Evolutionary conservation across 139 green algal species (phyloP).

Genomic region (Dunaliella sp.): DNA sequence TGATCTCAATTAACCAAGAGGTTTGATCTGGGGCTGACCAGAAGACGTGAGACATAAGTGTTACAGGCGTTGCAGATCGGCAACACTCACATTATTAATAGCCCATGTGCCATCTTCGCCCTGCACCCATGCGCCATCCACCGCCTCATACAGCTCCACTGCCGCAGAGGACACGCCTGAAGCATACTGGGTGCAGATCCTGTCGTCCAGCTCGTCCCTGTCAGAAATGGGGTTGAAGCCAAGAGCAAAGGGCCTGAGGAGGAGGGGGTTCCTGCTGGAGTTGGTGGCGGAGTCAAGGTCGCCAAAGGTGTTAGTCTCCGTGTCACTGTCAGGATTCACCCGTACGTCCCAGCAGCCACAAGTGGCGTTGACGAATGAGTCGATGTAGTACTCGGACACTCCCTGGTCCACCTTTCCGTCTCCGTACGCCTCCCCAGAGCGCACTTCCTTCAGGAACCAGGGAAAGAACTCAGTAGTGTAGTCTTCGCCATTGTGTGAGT

Average conservation of each 20-base stretch:
- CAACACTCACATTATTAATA: no score
- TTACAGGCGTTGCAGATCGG: no score
- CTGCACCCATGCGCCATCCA: neutral
- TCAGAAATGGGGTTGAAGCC: conserved; percentile 4
- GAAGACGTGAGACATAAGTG: no score
- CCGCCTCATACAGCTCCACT: neutral
- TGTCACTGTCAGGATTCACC: neutral
- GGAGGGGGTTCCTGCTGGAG: neutral
- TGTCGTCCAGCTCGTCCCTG: neutral
- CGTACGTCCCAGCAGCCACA: conserved; percentile 6
- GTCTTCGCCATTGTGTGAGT: neutral
- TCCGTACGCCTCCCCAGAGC: neutral
- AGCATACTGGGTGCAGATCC: neutral
- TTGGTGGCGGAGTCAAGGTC: neutral
- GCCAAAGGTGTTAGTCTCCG: neutral
- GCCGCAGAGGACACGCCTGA: neutral
- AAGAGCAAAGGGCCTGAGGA: conserved; percentile 3
- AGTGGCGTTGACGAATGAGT: neutral
- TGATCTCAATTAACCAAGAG: no score
- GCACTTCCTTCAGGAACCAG: neutral
- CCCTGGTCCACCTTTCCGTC: neutral
- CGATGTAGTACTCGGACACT: neutral
- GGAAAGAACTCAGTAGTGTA: neutral
- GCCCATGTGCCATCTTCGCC: neutral
- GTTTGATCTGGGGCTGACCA: no score